Base-by-base conservation (phyloP, 805 yeast species). In the Myxozyma nipponensis region DNA sequence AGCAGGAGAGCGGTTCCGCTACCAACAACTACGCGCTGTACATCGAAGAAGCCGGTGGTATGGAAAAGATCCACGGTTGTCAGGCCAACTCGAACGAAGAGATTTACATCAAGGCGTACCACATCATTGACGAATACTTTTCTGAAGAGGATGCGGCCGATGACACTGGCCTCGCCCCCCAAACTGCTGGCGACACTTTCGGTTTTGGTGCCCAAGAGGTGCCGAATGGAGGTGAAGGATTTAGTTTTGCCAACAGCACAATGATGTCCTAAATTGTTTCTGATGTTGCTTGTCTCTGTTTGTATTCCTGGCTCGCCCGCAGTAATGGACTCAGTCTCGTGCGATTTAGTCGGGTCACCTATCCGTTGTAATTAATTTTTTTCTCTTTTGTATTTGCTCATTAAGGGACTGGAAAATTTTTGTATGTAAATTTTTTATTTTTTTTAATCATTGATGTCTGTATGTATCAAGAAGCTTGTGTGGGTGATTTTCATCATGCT, bases 1-100 rank as follows among this genome's bases (percentile, higher is more conserved):
- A 82, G 70, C 96, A 89, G 65, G 76, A 82, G 48, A 76, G 79
- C 52, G 86, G 84, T 50, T 68, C 82, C 17, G 69, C 76, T 44
- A 77, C 82, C 63, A 93, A 93, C 71, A 87, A 86, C 68, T 84
- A 90, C 66, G 96, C 98, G 24, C 77, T 89, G 56, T 88, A 72
- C 72, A 86, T 93, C 66, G 98, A 93, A 73, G 97, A 91, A 69
- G 97, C 97, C 39, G 98, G 97, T 63, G 98, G 98, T 57, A 84
- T 89, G 82, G 98, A 93, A 69, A 90, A 87, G 74, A 91, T 93
- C 63, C 84, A 85, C 70, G 88, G 86, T 55, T 86, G 95, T 68
- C 98, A 93, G 76, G 81, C 78, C 67, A 89, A 87, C 72, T 86
- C 82, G 65, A 93, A 91, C 71, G 95, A 91, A 67, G 86, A 84